A percentile compares a stretch with the other conserved stretches of the same genome.
phyloP scores from a whole-genome alignment of 495 filamentous ascomycete species.

The Halenospora varia region DNA sequence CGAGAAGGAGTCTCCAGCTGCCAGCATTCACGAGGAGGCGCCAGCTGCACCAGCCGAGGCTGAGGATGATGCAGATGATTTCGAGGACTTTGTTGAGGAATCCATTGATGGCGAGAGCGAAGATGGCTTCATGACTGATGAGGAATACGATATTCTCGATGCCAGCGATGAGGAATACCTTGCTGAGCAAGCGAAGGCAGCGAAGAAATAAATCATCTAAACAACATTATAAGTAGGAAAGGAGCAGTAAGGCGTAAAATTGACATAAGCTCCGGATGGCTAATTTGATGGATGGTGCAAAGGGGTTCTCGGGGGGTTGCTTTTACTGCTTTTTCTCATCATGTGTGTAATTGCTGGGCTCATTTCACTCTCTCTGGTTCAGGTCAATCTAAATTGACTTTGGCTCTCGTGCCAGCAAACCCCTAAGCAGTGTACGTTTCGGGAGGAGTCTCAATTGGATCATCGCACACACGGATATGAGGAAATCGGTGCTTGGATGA shows the following conservation, averaged over 20 bases:
- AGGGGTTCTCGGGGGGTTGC: not conserved
- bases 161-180: conserved; percentile 88
- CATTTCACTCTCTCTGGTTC: not conserved
- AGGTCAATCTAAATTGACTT: not conserved
- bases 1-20: conserved; percentile 85
- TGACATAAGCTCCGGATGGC: conserved; percentile 14
- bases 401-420: not conserved
- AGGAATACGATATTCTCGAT: conserved; percentile 96
- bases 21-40: conserved; percentile 59
- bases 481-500: no score
- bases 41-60: conserved; percentile 25
- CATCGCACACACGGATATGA: not conserved
- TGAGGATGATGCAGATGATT: conserved; percentile 58
- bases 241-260: conserved; percentile 12
- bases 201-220: conserved; percentile 21
- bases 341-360: conserved; percentile 5
- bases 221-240: not conserved
- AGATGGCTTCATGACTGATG: conserved; percentile 83
- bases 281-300: not conserved
- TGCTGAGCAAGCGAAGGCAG: conserved; percentile 33
- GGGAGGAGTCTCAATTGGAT: not conserved
- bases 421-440: not conserved
- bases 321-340: not conserved
- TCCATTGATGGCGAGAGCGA: conserved; percentile 55
- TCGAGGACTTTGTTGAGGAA: conserved; percentile 60